A percentile compares a stretch with the other conserved stretches of the same genome.
Conservation (phyloP, 2,329 filamentous ascomycete genomes). For the Paecilomyces sp. region DNA sequence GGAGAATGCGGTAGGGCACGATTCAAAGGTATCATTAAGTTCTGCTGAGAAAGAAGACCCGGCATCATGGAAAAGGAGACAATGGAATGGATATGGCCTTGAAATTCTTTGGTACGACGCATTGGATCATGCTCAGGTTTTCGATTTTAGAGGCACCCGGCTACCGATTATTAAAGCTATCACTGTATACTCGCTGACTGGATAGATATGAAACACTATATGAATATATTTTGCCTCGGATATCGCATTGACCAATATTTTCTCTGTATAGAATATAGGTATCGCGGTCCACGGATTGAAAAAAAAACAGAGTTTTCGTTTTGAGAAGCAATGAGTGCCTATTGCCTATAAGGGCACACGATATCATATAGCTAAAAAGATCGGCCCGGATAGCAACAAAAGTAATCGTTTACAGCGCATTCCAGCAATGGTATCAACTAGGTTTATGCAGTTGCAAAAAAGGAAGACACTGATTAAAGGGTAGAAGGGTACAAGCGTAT, state of each 20-base stretch:
- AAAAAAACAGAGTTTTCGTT: not conserved
- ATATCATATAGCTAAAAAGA: slow-evolving; percentile 4
- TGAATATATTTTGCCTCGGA: not conserved
- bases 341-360: not conserved
- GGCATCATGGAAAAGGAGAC: no score
- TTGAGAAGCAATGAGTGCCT: not conserved
- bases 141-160: no score
- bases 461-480: not conserved
- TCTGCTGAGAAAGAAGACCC: no score
- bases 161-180: no score
- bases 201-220: no score
- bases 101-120: no score
- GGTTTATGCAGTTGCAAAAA: not conserved
- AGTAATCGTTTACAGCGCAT: not conserved
- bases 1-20: no score
- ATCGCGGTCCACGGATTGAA: not conserved
- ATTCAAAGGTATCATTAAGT: no score
- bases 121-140: no score
- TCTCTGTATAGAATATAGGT: not conserved
- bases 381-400: slow-evolving; percentile 1
- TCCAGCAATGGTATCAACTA: not conserved
- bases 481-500: not conserved
- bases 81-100: no score
- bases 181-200: no score
- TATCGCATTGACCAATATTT: not conserved